A percentile compares a stretch with the other conserved stretches of the same genome.
Conservation (phyloP, 2,329 filamentous ascomycete species). For the Penicillium corylophilum region DNA sequence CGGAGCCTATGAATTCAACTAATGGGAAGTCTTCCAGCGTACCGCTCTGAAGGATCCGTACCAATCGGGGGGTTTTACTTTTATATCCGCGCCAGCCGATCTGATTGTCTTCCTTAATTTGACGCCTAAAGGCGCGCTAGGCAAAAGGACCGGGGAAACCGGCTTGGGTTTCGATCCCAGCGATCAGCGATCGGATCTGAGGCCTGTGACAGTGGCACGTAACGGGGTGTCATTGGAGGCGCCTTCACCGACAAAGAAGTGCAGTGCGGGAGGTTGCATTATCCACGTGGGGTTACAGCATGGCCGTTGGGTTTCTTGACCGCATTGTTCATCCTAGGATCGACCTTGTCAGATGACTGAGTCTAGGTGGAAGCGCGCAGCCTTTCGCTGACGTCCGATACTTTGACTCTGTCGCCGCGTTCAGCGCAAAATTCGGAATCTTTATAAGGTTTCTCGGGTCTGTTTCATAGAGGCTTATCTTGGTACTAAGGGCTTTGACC, state of each 20-base stretch:
- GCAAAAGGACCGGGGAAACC: background rate
- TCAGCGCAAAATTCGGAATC: conserved; percentile 10
- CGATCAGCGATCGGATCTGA: conserved; percentile 2
- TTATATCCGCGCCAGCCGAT: conserved; percentile 25
- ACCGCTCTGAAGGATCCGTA: conserved; percentile 8
- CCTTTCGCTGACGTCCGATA: background rate
- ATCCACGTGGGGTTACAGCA: conserved; percentile 16
- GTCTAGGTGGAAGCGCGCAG: background rate
- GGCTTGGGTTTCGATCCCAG: conserved; percentile 3
- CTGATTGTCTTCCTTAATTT: conserved; percentile 9
- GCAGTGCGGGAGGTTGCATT: conserved; percentile 7
- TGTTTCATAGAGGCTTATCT: background rate
- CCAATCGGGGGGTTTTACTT: conserved; percentile 21
- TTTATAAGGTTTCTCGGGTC: background rate
- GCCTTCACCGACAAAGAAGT: background rate
- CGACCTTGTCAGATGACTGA: conserved; percentile 2
- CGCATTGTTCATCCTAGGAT: background rate
- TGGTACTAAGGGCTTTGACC: background rate
- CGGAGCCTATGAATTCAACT: conserved; percentile 1
- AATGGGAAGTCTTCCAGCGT: conserved; percentile 24
- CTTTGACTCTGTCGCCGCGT: conserved; percentile 4
- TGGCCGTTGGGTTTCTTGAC: conserved; percentile 9
- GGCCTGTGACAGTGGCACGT: background rate
- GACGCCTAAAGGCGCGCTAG: background rate
- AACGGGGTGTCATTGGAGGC: background rate